Evolutionary conservation across 306 rosid genomes (phyloP).

Genomic region (Cucurbita moschata): DNA sequence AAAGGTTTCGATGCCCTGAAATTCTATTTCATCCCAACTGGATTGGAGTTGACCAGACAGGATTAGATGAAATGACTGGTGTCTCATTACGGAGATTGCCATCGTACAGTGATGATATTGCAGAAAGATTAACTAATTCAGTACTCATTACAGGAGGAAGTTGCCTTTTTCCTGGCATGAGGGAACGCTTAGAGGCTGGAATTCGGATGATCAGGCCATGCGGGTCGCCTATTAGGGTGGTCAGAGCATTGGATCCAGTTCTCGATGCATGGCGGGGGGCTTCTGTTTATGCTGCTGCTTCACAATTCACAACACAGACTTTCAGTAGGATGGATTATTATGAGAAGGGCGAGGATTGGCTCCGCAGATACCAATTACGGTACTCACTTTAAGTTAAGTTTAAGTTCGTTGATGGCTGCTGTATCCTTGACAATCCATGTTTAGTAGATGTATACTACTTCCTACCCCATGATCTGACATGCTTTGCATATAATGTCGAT

Average conservation of each 20-base stretch:
- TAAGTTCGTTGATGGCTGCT: not conserved
- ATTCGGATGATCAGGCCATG: constrained; percentile 77
- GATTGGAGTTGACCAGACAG: constrained; percentile 82
- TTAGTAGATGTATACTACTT: not conserved
- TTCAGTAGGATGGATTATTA: constrained; percentile 61
- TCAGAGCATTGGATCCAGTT: constrained; percentile 65
- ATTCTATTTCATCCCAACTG: constrained; percentile 73
- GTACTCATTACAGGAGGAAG: constrained; percentile 79
- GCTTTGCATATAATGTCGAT: not conserved
- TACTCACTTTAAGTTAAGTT: constrained; percentile 29
- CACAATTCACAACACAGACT: constrained; percentile 61
- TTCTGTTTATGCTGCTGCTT: constrained; percentile 52
- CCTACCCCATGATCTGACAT: not conserved
- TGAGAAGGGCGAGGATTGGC: constrained; percentile 85
- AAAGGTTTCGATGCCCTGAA: constrained; percentile 96
- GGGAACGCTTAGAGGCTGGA: constrained; percentile 69
- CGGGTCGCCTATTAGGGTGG: constrained; percentile 62
- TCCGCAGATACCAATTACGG: constrained; percentile 53
- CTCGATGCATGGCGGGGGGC: constrained; percentile 98
- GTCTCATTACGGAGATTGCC: constrained; percentile 72
- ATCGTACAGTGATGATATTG: constrained; percentile 26
- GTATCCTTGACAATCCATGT: not conserved
- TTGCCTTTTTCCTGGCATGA: constrained; percentile 62
- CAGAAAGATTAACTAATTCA: constrained; percentile 50
- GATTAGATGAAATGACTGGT: constrained; percentile 87